Conservation (phyloP, 805 yeast species). For the Yarrowia porcina region DNA sequence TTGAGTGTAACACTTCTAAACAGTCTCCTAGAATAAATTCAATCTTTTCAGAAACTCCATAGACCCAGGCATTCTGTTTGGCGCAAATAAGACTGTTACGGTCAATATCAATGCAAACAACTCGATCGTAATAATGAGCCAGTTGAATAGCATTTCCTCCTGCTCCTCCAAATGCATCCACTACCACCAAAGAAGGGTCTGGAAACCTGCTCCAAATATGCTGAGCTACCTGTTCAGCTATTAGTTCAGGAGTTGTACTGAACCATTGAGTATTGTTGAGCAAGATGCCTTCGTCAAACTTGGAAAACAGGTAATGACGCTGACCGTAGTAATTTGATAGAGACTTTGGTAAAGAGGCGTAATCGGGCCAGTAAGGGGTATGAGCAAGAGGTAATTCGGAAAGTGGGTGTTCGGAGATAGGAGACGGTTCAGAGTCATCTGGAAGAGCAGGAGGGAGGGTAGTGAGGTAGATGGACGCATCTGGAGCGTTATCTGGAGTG, state of each 20-base stretch:
- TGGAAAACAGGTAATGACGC: conserved; percentile 58
- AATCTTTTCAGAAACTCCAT: conserved; percentile 52
- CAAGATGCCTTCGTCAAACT: conserved; percentile 63
- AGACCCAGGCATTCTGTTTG: conserved; percentile 58
- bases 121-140: conserved; percentile 43
- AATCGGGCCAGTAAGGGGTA: conserved; percentile 19
- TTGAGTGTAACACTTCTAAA: conserved; percentile 35
- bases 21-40: conserved; percentile 52
- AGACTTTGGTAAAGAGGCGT: neutral
- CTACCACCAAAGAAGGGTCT: conserved; percentile 34
- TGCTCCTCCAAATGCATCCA: conserved; percentile 82
- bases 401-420: neutral
- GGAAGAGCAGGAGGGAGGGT: neutral
- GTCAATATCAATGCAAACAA: conserved; percentile 34
- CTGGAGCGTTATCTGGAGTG: no score
- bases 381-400: neutral
- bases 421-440: neutral
- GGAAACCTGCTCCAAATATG: conserved; percentile 30
- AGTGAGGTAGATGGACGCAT: neutral
- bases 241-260: conserved; percentile 79
- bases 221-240: conserved; percentile 50
- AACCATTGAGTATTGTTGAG: conserved; percentile 77
- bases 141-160: conserved; percentile 84
- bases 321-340: conserved; percentile 35
- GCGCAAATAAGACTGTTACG: conserved; percentile 33